Conservation (phyloP, 2,329 filamentous ascomycete species). For the Chalara sp. region DNA sequence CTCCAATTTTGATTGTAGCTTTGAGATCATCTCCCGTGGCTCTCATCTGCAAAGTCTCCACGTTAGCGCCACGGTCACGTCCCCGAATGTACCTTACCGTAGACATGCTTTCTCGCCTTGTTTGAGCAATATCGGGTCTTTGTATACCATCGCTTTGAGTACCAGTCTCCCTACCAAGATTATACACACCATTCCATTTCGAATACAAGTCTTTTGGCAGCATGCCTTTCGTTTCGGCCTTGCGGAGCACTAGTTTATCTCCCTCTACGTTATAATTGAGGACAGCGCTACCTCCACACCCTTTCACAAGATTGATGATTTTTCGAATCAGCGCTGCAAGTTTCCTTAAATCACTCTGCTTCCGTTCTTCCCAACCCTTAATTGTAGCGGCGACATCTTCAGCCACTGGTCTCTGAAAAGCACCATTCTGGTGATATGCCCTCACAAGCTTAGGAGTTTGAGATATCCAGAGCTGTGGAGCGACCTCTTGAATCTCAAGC, state of each 20-base stretch:
- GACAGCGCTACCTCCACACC: constrained; percentile 19
- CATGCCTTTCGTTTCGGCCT: constrained; percentile 15
- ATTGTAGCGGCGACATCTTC: constrained; percentile 30
- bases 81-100: neutral
- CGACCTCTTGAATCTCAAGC: too few species aligned
- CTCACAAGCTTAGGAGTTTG: constrained; percentile 41
- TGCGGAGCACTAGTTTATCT: constrained; percentile 22
- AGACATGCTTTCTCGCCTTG: neutral
- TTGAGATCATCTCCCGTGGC: neutral
- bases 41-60: neutral
- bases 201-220: constrained; percentile 28
- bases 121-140: neutral
- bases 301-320: constrained; percentile 20
- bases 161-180: neutral
- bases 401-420: constrained; percentile 28
- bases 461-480: constrained; percentile 39
- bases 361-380: constrained; percentile 29
- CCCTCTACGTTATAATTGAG: constrained; percentile 18
- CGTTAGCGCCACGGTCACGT: neutral
- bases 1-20: constrained; percentile 6
- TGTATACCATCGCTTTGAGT: neutral
- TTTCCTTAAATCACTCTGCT: constrained; percentile 26
- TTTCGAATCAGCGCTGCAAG: constrained; percentile 28
- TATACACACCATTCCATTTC: constrained; percentile 16
- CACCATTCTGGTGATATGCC: constrained; percentile 33